Evolutionary conservation across 2,329 filamentous ascomycete species (phyloP).

Genomic region (Trichoderma polysporum): DNA sequence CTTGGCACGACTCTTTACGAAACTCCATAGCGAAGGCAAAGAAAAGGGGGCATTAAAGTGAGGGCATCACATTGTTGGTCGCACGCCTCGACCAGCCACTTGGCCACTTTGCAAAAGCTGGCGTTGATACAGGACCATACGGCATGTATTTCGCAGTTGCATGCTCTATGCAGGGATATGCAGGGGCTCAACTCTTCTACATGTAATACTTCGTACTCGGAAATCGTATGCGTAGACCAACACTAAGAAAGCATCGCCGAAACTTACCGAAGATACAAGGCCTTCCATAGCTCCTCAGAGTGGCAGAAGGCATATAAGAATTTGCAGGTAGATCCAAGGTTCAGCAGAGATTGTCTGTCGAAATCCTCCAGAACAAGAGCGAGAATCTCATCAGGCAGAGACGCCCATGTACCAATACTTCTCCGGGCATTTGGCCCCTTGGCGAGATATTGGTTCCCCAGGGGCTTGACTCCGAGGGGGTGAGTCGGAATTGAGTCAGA

Average conservation of each 20-base stretch:
- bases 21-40: too few species aligned
- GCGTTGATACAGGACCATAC: too few species aligned
- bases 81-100: background rate
- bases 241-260: background rate
- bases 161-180: background rate
- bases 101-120: background rate
- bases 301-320: constrained; percentile 83
- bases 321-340: constrained; percentile 75
- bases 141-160: background rate
- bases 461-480: constrained; percentile 80
- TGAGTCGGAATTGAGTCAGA: constrained; percentile 64
- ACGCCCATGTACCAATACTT: constrained; percentile 63
- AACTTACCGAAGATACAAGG: constrained; percentile 80
- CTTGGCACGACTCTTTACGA: background rate
- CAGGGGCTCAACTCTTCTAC: background rate
- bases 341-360: constrained; percentile 60
- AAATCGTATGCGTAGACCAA: background rate
- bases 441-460: constrained; percentile 77
- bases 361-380: constrained; percentile 73
- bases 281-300: constrained; percentile 86
- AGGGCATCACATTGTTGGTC: background rate
- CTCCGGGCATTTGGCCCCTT: constrained; percentile 64
- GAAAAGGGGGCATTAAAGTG: background rate
- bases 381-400: constrained; percentile 78
- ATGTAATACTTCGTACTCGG: background rate